Percentiles rank a stretch among this genome's conserved stretches.
phyloP scores from a whole-genome alignment of 306 rosid species.

The Begonia fuchsioides region DNA sequence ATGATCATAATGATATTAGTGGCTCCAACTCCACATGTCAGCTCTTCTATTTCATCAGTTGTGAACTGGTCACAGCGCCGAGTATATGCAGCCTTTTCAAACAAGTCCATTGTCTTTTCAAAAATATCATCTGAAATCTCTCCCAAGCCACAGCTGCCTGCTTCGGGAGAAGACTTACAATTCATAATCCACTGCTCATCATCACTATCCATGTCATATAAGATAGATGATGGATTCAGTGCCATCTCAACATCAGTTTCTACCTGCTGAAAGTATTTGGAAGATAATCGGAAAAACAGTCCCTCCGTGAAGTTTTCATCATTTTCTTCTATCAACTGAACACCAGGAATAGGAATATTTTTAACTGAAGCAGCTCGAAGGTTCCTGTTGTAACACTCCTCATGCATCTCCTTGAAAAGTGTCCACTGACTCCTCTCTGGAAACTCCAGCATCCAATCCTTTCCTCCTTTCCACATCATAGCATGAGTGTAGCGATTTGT shows the following conservation, averaged over 20 bases:
- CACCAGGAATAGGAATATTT: conserved; percentile 97
- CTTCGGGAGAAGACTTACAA: conserved; percentile 26
- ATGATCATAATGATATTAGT: conserved; percentile 29
- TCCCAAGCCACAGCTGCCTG: conserved; percentile 16
- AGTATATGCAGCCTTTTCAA: conserved; percentile 83
- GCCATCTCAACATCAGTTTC: conserved; percentile 91
- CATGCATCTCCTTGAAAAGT: conserved; percentile 91
- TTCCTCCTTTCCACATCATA: conserved; percentile 99
- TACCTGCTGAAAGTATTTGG: conserved; percentile 56
- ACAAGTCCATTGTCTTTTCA: conserved; percentile 68
- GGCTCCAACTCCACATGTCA: conserved; percentile 35
- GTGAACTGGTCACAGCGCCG: conserved; percentile 48
- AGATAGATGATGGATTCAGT: conserved; percentile 46
- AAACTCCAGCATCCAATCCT: conserved; percentile 92
- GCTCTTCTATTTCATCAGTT: conserved; percentile 59
- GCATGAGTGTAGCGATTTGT: conserved; percentile 93
- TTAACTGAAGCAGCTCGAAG: conserved; percentile 75
- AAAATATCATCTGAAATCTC: conserved; percentile 41
- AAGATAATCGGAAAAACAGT: conserved; percentile 42
- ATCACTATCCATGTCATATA: conserved; percentile 97
- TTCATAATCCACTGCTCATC: conserved; percentile 66
- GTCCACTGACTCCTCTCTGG: conserved; percentile 85
- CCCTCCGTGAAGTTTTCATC: conserved; percentile 42
- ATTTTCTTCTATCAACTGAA: conserved; percentile 52
- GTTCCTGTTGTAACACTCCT: conserved; percentile 85